Conservation (phyloP, 495 filamentous ascomycete genomes). For the Evansstolkia leycettana region DNA sequence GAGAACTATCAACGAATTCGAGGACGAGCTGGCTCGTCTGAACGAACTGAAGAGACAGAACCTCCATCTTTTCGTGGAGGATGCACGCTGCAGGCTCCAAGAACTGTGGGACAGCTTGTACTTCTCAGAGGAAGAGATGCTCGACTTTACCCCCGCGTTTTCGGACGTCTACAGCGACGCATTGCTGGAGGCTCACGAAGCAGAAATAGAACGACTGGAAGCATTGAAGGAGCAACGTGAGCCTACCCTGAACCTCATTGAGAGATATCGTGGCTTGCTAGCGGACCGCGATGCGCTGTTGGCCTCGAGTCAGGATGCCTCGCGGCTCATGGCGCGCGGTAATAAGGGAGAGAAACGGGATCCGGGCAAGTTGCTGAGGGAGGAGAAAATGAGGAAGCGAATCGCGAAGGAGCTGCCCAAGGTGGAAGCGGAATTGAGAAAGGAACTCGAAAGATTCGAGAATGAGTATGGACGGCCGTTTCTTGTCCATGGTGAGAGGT, state of each 20-base stretch:
- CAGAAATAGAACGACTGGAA: constrained; percentile 74
- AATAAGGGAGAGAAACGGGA: constrained; percentile 85
- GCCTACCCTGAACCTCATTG: constrained; percentile 69
- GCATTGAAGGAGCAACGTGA: constrained; percentile 75
- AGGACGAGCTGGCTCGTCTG: constrained; percentile 73
- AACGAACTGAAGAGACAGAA: constrained; percentile 93
- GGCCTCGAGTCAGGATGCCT: constrained; percentile 86
- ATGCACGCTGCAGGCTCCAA: constrained; percentile 77
- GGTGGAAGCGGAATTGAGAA: constrained; percentile 69
- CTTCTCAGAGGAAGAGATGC: constrained; percentile 95
- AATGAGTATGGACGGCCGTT: constrained; percentile 90
- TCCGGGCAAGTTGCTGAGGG: constrained; percentile 83
- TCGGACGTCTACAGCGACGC: constrained; percentile 76
- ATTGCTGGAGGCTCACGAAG: constrained; percentile 77
- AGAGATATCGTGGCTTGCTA: constrained; percentile 72
- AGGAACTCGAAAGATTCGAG: constrained; percentile 76
- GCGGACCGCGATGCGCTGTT: constrained; percentile 78
- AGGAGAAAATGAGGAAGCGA: constrained; percentile 97
- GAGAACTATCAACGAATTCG: constrained; percentile 83
- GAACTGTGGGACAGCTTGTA: constrained; percentile 91
- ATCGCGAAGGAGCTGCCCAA: constrained; percentile 94
- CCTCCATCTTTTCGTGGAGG: constrained; percentile 87
- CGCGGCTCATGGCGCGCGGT: constrained; percentile 76
- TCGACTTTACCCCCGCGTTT: constrained; percentile 91
- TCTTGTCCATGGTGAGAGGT: constrained; percentile 80